Percentiles rank a stretch among this genome's conserved stretches.
phyloP scores from a whole-genome alignment of 768 basidiomycete species.

The Mycena rebaudengoi region DNA sequence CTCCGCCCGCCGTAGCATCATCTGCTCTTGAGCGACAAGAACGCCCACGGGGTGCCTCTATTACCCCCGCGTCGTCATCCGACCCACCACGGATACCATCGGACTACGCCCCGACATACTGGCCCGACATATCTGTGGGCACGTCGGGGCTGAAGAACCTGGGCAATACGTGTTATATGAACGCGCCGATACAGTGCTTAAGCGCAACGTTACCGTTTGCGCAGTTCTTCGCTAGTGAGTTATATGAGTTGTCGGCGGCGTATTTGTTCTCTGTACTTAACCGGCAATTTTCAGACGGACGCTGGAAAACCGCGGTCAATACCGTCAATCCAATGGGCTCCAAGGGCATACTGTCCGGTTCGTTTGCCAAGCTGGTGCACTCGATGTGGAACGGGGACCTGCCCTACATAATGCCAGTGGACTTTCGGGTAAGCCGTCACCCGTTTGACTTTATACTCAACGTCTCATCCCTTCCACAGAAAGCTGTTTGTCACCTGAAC shows the following conservation, averaged over 20 bases:
- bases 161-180: conserved; percentile 99
- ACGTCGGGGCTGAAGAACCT: conserved; percentile 92
- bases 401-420: conserved; percentile 81
- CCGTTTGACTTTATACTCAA: background rate
- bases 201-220: conserved; percentile 95
- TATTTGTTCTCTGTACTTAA: conserved; percentile 11
- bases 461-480: conserved; percentile 35
- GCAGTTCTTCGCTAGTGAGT: conserved; percentile 87
- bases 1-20: conserved; percentile 81
- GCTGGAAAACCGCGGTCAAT: conserved; percentile 87
- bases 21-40: conserved; percentile 80
- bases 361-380: conserved; percentile 85
- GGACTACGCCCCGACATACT: conserved; percentile 86
- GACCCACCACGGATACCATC: conserved; percentile 72
- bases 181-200: conserved; percentile 95
- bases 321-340: conserved; percentile 87
- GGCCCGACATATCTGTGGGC: conserved; percentile 82
- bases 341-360: conserved; percentile 80
- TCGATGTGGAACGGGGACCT: conserved; percentile 91
- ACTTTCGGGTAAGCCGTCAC: conserved; percentile 75
- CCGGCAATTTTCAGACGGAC: conserved; percentile 61
- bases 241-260: background rate
- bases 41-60: background rate
- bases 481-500: conserved; percentile 57
- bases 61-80: background rate